Conservation (phyloP, 176 grass and related monocot species). For the Triticum turgidum region DNA sequence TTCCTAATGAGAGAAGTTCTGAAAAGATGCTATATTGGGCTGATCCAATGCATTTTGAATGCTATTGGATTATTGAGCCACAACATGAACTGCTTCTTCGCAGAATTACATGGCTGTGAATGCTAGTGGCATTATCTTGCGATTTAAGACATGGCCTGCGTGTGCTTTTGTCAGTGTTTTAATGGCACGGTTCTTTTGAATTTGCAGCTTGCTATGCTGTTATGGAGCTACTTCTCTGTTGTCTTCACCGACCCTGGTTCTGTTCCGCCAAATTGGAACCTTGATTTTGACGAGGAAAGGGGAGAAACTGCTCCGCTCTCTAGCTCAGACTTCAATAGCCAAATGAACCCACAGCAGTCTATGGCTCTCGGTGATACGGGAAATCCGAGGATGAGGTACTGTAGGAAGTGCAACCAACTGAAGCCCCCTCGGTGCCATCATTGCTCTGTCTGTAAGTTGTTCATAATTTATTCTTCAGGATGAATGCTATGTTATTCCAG, state of each 20-base stretch:
- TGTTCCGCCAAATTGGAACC: conserved; percentile 85
- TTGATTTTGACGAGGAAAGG: conserved; percentile 73
- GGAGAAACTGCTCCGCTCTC: conserved; percentile 74
- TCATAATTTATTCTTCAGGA: background rate
- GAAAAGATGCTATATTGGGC: background rate
- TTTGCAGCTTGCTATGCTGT: conserved; percentile 80
- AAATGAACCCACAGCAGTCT: conserved; percentile 60
- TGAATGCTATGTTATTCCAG: background rate
- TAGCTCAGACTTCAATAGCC: conserved; percentile 50
- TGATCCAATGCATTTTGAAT: background rate
- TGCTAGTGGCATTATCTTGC: background rate
- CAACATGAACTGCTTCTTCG: background rate
- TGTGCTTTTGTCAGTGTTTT: background rate
- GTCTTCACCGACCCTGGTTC: conserved; percentile 82
- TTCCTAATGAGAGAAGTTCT: background rate
- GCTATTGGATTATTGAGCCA: background rate
- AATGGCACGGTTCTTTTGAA: background rate
- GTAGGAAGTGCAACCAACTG: conserved; percentile 89
- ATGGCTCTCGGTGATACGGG: conserved; percentile 26
- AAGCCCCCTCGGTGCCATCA: conserved; percentile 97
- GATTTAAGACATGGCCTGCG: background rate
- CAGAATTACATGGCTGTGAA: background rate
- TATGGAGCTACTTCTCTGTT: conserved; percentile 94
- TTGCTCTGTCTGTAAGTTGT: conserved; percentile 97
- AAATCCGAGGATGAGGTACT: conserved; percentile 71